Evolutionary conservation across 805 yeast species (phyloP).

Genomic region (Candida stauntonica): DNA sequence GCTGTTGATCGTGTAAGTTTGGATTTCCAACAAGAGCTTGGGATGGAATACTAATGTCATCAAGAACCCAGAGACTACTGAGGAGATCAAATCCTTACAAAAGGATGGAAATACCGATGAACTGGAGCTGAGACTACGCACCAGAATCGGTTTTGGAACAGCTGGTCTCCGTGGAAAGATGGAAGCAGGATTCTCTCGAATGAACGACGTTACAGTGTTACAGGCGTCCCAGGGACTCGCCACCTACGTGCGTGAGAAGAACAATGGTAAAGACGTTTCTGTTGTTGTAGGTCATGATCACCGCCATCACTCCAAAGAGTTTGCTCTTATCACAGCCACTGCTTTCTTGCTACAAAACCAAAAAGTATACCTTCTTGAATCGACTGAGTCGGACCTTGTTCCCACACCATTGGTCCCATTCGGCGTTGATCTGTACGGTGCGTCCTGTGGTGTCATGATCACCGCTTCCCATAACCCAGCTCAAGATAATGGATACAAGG

Average conservation of each 20-base stretch:
- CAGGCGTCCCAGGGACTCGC: conserved; percentile 89
- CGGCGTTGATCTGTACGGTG: conserved; percentile 56
- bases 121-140: conserved; percentile 47
- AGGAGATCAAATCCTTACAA: conserved; percentile 49
- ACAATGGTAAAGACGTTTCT: conserved; percentile 26
- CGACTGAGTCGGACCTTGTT: conserved; percentile 31
- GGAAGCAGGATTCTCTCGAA: conserved; percentile 87
- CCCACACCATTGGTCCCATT: conserved; percentile 96
- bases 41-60: not conserved
- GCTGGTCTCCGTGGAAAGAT: conserved; percentile 86
- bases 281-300: conserved; percentile 92
- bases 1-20: conserved; percentile 12
- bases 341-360: conserved; percentile 68
- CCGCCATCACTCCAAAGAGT: conserved; percentile 70
- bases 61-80: conserved; percentile 41
- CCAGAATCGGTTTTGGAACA: conserved; percentile 82
- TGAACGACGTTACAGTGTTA: conserved; percentile 84
- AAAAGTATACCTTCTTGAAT: conserved; percentile 59
- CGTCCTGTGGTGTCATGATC: conserved; percentile 86
- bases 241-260: conserved; percentile 35
- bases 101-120: conserved; percentile 34
- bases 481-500: conserved; percentile 89
- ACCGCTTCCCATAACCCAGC: conserved; percentile 89
- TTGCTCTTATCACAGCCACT: conserved; percentile 75
- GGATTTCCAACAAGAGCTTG: not conserved